A percentile compares a stretch with the other conserved stretches of the same genome.
Conservation (phyloP, 805 yeast species). For the Candida loeiensis region DNA sequence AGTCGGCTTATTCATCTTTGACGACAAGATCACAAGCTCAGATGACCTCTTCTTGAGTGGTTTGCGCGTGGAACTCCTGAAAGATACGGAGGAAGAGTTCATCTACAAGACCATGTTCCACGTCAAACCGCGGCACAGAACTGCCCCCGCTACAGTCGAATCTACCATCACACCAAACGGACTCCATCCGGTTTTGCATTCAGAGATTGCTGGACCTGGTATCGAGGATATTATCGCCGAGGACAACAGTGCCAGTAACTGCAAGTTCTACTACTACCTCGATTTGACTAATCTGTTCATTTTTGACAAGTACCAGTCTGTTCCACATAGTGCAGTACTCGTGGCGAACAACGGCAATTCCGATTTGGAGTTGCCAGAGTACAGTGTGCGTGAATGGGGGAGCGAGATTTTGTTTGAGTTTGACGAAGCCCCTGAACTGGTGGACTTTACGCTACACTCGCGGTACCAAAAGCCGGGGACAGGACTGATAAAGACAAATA, state of each 20-base stretch:
- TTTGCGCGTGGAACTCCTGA: constrained; percentile 27
- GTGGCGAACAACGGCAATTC: constrained; percentile 29
- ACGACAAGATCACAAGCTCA: constrained; percentile 21
- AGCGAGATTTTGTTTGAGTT: constrained; percentile 34
- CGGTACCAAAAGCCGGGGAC: constrained; percentile 35
- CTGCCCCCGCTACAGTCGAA: constrained; percentile 1
- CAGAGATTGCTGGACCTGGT: constrained; percentile 8
- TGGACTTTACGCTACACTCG: constrained; percentile 35
- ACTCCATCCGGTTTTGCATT: constrained; percentile 33
- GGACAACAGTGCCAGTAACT: constrained; percentile 22
- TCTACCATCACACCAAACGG: constrained; percentile 24
- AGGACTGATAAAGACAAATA: constrained; percentile 1
- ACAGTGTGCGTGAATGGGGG: constrained; percentile 37
- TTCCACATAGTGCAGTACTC: constrained; percentile 21
- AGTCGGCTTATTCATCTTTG: constrained; percentile 35
- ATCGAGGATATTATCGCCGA: constrained; percentile 16
- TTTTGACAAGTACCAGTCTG: constrained; percentile 35
- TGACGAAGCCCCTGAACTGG: constrained; percentile 10
- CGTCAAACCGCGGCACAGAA: constrained; percentile 38
- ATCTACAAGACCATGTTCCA: constrained; percentile 39
- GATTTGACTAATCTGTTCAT: constrained; percentile 31
- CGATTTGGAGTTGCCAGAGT: constrained; percentile 41
- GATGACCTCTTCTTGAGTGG: constrained; percentile 39
- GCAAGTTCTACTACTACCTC: constrained; percentile 33
- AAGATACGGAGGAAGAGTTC: constrained; percentile 15